Evolutionary conservation across 2,329 filamentous ascomycete genomes (phyloP).

Genomic region (Mollisiaceae sp.): DNA sequence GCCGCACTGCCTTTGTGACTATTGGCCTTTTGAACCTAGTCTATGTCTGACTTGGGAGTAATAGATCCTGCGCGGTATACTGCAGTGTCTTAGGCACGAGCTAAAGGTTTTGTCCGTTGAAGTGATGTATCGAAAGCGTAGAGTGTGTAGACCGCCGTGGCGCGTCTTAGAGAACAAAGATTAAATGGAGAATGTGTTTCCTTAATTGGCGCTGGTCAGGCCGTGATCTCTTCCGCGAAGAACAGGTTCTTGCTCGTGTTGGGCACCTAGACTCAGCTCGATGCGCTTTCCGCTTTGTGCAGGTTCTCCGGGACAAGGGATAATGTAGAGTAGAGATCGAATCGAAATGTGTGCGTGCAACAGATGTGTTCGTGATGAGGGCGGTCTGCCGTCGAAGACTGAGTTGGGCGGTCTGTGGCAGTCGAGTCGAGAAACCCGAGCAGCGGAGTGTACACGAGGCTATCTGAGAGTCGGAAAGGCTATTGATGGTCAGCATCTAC

Average conservation of each 20-base stretch:
- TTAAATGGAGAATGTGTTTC: neutral
- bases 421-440: slow-evolving; percentile 6
- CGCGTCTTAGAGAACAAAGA: neutral
- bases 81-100: slow-evolving; percentile 41
- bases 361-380: neutral
- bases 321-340: neutral
- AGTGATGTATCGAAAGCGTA: slow-evolving; percentile 27
- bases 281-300: neutral
- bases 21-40: slow-evolving; percentile 8
- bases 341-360: neutral
- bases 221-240: neutral
- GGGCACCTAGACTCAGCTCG: neutral
- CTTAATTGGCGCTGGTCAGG: neutral
- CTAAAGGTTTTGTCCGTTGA: slow-evolving; percentile 42
- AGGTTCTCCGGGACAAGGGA: neutral
- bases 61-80: slow-evolving; percentile 28
- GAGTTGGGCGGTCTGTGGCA: neutral
- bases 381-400: neutral
- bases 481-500: slow-evolving; percentile 15
- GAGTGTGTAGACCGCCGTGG: neutral
- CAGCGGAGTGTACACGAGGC: slow-evolving; percentile 3
- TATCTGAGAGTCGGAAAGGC: slow-evolving; percentile 15
- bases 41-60: slow-evolving; percentile 22
- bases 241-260: neutral
- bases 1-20: slow-evolving; percentile 7